These are phyloP conservation scores for Simplicillium sp. DNA, from an alignment of 2,329 filamentous ascomycete genomes.

Conservation along the genomic window DNA sequence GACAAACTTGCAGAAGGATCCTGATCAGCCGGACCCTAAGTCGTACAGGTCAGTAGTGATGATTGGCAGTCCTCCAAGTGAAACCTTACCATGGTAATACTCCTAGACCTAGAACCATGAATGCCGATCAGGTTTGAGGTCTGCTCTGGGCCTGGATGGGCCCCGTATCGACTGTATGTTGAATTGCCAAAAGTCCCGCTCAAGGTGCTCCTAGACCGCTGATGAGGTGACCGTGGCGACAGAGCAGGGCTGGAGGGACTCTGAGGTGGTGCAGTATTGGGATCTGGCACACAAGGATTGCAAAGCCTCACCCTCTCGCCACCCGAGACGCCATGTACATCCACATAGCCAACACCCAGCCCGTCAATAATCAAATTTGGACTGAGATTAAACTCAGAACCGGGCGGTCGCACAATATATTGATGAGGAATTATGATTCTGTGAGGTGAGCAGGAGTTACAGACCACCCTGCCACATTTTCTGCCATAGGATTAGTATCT, in stretches of 20 bases:
- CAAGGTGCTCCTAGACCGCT: constrained; percentile 35
- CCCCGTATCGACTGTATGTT: constrained; percentile 15
- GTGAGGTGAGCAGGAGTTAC: constrained; percentile 81
- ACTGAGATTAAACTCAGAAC: constrained; percentile 27
- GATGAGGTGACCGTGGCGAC: constrained; percentile 27
- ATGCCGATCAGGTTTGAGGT: constrained; percentile 2
- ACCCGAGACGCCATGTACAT: constrained; percentile 37
- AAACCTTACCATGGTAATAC: constrained; percentile 39
- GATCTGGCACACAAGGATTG: constrained; percentile 54
- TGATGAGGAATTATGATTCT: constrained; percentile 89
- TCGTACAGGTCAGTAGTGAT: background rate
- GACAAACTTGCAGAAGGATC: constrained; percentile 12
- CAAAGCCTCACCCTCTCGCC: constrained; percentile 51
- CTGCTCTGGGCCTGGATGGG: background rate
- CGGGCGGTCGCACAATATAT: constrained; percentile 78
- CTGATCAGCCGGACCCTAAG: constrained; percentile 11
- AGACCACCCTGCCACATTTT: constrained; percentile 91
- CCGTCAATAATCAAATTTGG: constrained; percentile 26
- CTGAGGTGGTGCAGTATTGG: constrained; percentile 47
- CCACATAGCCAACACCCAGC: constrained; percentile 28
- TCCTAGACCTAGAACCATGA: constrained; percentile 26
- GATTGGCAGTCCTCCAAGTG: background rate
- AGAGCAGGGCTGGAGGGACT: constrained; percentile 25
- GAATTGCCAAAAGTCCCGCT: constrained; percentile 20
- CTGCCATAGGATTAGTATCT: constrained; percentile 24